A percentile compares a stretch with the other conserved stretches of the same genome.
Evolutionary conservation across 352 stramenopile species (phyloP).

Genomic region (Phytopythium oedochilum): DNA sequence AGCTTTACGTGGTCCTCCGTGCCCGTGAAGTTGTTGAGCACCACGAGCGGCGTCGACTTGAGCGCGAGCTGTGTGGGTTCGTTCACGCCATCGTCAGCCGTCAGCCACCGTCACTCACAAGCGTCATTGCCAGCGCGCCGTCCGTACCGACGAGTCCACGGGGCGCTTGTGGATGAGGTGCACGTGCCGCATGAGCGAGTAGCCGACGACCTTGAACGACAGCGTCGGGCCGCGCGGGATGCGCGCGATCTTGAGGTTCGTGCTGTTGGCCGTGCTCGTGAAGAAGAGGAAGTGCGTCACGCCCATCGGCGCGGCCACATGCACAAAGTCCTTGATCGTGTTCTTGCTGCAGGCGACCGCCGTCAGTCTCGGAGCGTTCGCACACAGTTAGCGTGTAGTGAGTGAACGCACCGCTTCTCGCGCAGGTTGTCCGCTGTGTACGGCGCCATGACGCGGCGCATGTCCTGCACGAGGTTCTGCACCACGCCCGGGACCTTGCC

Average conservation of each 20-base stretch:
- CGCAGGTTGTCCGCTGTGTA: constrained; percentile 93
- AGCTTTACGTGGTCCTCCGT: constrained; percentile 86
- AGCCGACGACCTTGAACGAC: constrained; percentile 90
- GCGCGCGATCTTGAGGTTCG: constrained; percentile 94
- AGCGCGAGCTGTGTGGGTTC: constrained; percentile 44
- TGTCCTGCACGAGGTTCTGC: constrained; percentile 86
- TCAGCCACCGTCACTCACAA: too few species aligned
- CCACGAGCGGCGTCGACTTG: constrained; percentile 92
- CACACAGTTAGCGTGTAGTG: too few species aligned
- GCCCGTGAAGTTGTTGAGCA: constrained; percentile 99
- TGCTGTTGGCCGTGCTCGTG: constrained; percentile 89
- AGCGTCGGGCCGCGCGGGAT: constrained; percentile 94
- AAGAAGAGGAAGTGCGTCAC: constrained; percentile 98
- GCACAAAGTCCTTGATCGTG: constrained; percentile 91
- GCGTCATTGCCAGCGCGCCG: background rate
- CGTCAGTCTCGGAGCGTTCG: too few species aligned
- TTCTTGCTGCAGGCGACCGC: constrained; percentile 67
- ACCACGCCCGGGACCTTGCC: constrained; percentile 80
- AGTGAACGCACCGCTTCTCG: constrained; percentile 62
- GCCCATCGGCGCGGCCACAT: constrained; percentile 89
- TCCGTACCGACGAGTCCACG: constrained; percentile 71
- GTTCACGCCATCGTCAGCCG: too few species aligned
- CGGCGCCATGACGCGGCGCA: constrained; percentile 93
- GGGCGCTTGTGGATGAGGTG: constrained; percentile 89
- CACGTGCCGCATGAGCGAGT: constrained; percentile 92